Percentiles rank a stretch among this genome's conserved stretches.
phyloP scores from a whole-genome alignment of 306 rosid genomes.

The Gillenia trifoliata region DNA sequence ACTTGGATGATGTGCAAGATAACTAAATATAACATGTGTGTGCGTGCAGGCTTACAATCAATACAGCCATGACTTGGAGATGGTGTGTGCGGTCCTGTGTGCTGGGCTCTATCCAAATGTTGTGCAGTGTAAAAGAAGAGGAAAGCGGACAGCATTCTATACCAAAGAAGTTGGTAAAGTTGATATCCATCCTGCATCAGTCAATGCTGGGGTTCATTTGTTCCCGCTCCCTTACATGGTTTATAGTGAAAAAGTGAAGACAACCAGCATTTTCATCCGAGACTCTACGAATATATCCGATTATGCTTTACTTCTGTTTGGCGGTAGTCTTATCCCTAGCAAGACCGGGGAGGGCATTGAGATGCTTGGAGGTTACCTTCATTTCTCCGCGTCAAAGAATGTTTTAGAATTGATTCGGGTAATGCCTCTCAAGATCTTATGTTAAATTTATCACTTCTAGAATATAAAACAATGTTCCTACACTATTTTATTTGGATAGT shows the following conservation, averaged over 20 bases:
- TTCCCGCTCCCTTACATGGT: constrained; percentile 97
- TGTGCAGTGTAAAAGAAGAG: constrained; percentile 93
- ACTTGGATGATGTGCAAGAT: not conserved
- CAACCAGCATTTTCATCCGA: constrained; percentile 65
- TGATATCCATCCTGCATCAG: constrained; percentile 94
- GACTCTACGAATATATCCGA: constrained; percentile 94
- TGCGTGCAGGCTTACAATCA: constrained; percentile 83
- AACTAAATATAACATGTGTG: constrained; percentile 3
- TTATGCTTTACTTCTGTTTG: constrained; percentile 82
- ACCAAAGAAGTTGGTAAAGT: constrained; percentile 96
- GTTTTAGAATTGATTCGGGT: constrained; percentile 85
- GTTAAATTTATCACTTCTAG: not conserved
- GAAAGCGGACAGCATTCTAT: constrained; percentile 75
- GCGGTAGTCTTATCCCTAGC: constrained; percentile 71
- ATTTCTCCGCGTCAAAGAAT: constrained; percentile 85
- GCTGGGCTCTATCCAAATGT: constrained; percentile 96
- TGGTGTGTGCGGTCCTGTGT: constrained; percentile 92
- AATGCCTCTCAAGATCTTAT: constrained; percentile 16
- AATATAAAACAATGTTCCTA: not conserved
- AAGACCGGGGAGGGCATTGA: constrained; percentile 82
- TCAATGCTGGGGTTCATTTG: constrained; percentile 83
- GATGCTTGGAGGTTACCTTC: constrained; percentile 98
- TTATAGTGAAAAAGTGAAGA: constrained; percentile 92
- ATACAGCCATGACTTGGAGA: constrained; percentile 83
- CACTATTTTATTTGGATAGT: not conserved